Evolutionary conservation across 176 grass and related monocot species (phyloP), one percentile per base, ranked within the genome.

Genomic region (Zoysia pacifica): DNA sequence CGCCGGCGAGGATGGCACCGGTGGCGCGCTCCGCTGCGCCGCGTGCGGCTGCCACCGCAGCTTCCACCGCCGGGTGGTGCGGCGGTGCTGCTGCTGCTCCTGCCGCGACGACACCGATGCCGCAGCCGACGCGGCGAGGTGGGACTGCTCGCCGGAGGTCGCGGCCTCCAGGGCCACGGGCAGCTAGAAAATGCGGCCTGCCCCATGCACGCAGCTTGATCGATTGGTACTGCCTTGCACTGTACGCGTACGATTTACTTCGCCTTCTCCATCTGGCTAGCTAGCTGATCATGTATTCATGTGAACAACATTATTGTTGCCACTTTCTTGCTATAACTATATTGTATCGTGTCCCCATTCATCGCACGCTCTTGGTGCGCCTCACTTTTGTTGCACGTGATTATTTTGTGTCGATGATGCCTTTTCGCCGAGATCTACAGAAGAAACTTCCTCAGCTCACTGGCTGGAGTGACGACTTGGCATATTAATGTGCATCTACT

Each of bases 11-110:
- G 92, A 94, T 43, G 92, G 92, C 68, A 94, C 92, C 68, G 36
- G 73, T 46, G 83, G 37, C 39, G 92, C 89, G 52, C 81, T 87
- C 48, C 80, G 84, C 43, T 99, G 96, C 69, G 96, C 90, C 47
- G 92, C 96, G 8, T 99, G 96, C 86, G 86, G 86, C 48, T 99
- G 96, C 90, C 96, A 99, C 79, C 92, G 96, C n/a, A 99, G 92
- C 86, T 98, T 98, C 90, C 96, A 94, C 81, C 89, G 94, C 42
- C 90, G 90, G 59, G 82, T 86, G 13, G 73, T 74, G 69, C 81
- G 38, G 51, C 75, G 69, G 52, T 88, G 52, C 80, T 74, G 80
- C 86, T 73, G 61, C 80, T 60, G 28, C 67, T 18, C 54, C 73
- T 58, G 53, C 53, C 48, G 38, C 12, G 81, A 4, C 40, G 82